Evolutionary conservation across 1,284 basidiomycete species (phyloP).

Genomic region (Ganoderma boninense): DNA sequence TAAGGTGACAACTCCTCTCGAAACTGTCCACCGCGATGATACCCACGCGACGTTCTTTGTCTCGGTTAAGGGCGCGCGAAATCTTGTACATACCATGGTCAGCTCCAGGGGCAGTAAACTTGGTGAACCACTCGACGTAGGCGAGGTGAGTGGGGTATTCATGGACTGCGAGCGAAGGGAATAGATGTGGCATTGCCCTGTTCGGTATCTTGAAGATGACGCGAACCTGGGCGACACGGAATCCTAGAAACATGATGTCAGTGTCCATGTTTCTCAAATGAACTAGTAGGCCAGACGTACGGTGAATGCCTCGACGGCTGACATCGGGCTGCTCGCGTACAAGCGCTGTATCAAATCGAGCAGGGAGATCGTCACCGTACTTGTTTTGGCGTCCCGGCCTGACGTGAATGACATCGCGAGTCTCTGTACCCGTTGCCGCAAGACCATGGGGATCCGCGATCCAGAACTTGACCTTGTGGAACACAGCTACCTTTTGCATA

Average conservation of each 20-base stretch:
- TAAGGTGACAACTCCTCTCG: conserved; percentile 41
- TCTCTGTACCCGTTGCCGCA: neutral
- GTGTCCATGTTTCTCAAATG: too few relatives aligned
- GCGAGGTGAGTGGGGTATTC: conserved; percentile 34
- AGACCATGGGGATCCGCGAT: conserved; percentile 7
- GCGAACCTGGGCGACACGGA: conserved; percentile 29
- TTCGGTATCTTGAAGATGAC: conserved; percentile 28
- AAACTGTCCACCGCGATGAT: conserved; percentile 39
- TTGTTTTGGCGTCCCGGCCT: conserved; percentile 17
- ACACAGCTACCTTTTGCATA: conserved; percentile 21
- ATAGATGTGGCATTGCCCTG: conserved; percentile 3
- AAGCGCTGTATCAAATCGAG: conserved; percentile 31
- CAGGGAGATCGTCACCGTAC: conserved; percentile 14
- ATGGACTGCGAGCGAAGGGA: conserved; percentile 11
- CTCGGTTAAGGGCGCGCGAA: conserved; percentile 12
- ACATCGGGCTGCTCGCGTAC: conserved; percentile 16
- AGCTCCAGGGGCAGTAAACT: conserved; percentile 24
- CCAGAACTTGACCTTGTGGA: conserved; percentile 28
- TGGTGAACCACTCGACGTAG: conserved; percentile 45
- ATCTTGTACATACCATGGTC: conserved; percentile 32
- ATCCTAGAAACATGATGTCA: conserved; percentile 27
- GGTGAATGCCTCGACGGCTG: neutral
- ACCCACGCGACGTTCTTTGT: conserved; percentile 31
- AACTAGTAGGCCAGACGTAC: neutral
- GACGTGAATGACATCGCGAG: conserved; percentile 21